Conservation (phyloP, 163 green algal genomes). For the Volvox carteri region DNA sequence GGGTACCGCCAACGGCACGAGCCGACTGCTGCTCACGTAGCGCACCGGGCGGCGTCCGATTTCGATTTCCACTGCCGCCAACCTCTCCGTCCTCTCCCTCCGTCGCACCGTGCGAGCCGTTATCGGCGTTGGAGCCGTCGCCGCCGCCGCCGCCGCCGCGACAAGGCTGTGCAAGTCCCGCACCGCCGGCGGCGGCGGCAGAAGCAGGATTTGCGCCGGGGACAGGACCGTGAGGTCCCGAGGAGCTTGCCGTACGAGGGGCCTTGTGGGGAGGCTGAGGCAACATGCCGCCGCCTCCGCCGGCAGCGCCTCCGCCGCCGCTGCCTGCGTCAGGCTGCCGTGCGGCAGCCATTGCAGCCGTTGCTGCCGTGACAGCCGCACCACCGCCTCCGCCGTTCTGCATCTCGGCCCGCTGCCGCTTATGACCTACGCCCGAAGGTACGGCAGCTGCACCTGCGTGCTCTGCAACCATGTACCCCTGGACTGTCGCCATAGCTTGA, state of each 20-base stretch:
- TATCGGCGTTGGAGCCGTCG: neutral
- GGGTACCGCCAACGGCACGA: neutral
- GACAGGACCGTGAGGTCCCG: neutral
- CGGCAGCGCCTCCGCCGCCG: neutral
- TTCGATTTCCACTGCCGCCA: neutral
- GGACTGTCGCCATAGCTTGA: neutral
- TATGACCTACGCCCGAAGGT: neutral
- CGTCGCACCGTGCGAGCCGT: neutral
- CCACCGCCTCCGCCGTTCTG: neutral
- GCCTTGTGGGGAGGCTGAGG: neutral
- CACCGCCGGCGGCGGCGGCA: neutral
- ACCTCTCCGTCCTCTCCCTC: neutral
- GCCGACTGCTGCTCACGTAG: neutral
- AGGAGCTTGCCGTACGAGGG: neutral
- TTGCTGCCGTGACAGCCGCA: neutral
- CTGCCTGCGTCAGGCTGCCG: constrained; percentile 3
- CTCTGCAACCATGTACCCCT: neutral
- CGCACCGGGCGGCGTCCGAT: neutral
- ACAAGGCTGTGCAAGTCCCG: neutral
- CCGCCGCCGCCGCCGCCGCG: neutral
- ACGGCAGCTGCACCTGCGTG: neutral
- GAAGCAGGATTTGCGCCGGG: neutral
- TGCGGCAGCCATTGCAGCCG: neutral
- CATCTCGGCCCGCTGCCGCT: constrained; percentile 11
- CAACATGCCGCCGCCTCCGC: neutral